Evolutionary conservation across 2,329 filamentous ascomycete species (phyloP).

Genomic region (Fusarium sterilihyphosum): DNA sequence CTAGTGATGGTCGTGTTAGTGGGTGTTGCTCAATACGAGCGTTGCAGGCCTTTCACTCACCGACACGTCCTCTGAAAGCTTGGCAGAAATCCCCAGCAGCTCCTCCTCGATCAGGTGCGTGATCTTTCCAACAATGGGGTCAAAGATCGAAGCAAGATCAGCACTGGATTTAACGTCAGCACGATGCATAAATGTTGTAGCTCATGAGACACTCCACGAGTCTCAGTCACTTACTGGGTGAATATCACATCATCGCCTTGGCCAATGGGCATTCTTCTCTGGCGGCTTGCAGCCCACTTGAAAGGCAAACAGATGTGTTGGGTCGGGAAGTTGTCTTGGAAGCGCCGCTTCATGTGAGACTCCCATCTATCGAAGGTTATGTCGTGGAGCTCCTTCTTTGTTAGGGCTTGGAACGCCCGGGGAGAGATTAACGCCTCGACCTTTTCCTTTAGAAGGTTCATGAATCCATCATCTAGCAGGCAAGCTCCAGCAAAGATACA

Average conservation of each 20-base stretch:
- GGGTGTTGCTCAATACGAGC: neutral
- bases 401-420: neutral
- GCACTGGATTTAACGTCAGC: neutral
- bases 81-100: neutral
- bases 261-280: neutral
- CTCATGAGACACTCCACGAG: neutral
- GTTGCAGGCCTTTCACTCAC: neutral
- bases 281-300: neutral
- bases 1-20: neutral
- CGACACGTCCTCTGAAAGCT: neutral
- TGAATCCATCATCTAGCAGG: rapidly evolving
- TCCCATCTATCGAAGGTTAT: no score
- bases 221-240: neutral
- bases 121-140: neutral
- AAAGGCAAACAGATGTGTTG: neutral
- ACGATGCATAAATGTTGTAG: neutral
- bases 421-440: neutral
- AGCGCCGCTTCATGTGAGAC: rapidly evolving
- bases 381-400: rapidly evolving
- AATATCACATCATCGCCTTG: neutral
- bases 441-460: rapidly evolving
- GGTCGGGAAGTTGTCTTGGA: rapidly evolving
- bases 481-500: neutral
- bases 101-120: neutral
- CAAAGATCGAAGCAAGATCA: neutral